phyloP scores from a whole-genome alignment of 2,329 filamentous ascomycete genomes.

The Elsinoe ampelina region DNA sequence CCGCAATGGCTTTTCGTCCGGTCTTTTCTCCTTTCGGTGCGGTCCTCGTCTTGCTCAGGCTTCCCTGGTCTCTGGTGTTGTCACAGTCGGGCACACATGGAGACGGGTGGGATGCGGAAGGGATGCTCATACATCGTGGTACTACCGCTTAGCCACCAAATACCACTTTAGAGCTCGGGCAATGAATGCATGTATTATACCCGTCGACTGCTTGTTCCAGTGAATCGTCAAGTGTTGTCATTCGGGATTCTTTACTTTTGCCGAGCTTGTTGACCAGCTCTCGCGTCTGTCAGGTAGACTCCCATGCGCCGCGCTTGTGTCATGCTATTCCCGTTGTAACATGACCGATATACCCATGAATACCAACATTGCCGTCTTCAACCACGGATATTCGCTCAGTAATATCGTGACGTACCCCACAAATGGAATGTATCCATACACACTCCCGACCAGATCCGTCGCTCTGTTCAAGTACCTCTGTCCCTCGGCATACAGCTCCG shows the following conservation, averaged over 20 bases:
- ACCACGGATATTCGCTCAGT: conserved; percentile 88
- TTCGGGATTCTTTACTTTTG: neutral
- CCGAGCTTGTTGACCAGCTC: neutral
- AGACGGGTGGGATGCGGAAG: neutral
- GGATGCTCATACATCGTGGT: neutral
- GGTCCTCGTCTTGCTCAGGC: neutral
- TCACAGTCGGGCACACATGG: neutral
- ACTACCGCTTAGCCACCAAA: no score
- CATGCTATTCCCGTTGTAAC: conserved; percentile 67
- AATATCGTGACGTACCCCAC: conserved; percentile 96
- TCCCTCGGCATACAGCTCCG: conserved; percentile 74
- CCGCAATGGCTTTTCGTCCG: conserved; percentile 12
- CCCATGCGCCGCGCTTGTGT: neutral
- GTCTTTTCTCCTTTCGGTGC: conserved; percentile 14
- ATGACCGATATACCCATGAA: conserved; percentile 93
- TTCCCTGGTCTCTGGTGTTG: neutral
- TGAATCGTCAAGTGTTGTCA: neutral
- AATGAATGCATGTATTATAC: no score
- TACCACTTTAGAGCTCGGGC: no score
- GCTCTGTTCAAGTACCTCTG: conserved; percentile 76
- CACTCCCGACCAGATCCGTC: conserved; percentile 86
- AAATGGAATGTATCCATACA: conserved; percentile 83
- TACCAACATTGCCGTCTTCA: conserved; percentile 90
- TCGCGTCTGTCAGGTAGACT: neutral
- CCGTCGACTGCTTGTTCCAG: no score